Conservation (phyloP, 108 stramenopile species). For the Skeletonema grethae region DNA sequence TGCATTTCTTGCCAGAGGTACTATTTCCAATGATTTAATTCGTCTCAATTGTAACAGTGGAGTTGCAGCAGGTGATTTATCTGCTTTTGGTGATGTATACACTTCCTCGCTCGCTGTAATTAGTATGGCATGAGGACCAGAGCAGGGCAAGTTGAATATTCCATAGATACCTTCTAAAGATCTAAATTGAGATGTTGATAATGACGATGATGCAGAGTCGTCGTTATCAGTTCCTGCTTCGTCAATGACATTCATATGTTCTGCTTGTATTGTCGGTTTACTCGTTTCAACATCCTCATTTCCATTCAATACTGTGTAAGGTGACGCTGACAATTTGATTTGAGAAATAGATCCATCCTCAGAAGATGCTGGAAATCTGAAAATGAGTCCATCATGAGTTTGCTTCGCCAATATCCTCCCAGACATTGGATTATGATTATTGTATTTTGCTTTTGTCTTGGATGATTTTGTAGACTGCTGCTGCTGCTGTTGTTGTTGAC, state of each 20-base stretch:
- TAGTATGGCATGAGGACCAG: conserved; percentile 67
- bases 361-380: conserved; percentile 8
- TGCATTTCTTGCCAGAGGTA: conserved; percentile 49
- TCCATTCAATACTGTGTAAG: background rate
- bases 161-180: conserved; percentile 85
- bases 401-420: conserved; percentile 25
- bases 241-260: background rate
- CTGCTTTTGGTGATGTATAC: conserved; percentile 50
- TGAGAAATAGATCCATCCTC: no score
- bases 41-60: conserved; percentile 61
- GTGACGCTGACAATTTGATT: no score
- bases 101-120: conserved; percentile 59
- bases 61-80: background rate
- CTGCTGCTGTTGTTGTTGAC: background rate
- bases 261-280: background rate
- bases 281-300: background rate
- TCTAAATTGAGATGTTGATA: conserved; percentile 26
- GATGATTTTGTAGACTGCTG: background rate
- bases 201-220: conserved; percentile 2
- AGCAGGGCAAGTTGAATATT: conserved; percentile 63
- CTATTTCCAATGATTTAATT: conserved; percentile 63
- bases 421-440: conserved; percentile 20
- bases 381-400: conserved; percentile 15
- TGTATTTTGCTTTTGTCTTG: background rate
- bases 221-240: background rate